Evolutionary conservation across 108 stramenopile genomes (phyloP), one percentile per base, ranked within the genome.

Genomic region (Cyclotella choctawhatcheeana): DNA sequence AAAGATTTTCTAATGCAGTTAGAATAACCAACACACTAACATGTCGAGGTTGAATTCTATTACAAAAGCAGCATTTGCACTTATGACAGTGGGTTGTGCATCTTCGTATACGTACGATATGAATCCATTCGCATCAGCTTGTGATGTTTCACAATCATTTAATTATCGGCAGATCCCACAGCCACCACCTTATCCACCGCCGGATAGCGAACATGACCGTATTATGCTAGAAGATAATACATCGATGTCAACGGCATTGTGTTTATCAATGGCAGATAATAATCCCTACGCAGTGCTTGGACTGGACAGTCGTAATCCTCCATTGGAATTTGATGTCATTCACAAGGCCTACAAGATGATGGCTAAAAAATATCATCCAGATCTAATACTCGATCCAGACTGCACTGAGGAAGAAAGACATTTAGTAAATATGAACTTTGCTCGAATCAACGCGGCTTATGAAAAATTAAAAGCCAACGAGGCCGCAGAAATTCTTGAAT

Each of bases 361-460:
- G 50, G 51, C 27, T 25, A 50, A 52, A 40, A 50, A 17, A 25
- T 67, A 67, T 52, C 66, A 67, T 32, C 66, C 66, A 2, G 66
- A 67, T 52, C 14, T 40, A 16, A 26, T 67, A 8, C 18, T 26
- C 14, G 45, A n/a, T 31, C 22, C 29, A 10, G 66, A 51, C 18
- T 25, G 25, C 17, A 52, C 27, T 17, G 50, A 20, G 2, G 51
- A 50, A 26, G 51, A 67, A 33, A 52, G 32, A 33, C 50, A 52
- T 33, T 10, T 3, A 25, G 66, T 51, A 26, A 67, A 29, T 32
- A 16, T 13, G 8, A 27, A 53, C 17, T 67, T 67, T 67, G 50
- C 66, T 21, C 43, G 66, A 14, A 67, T 67, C 51, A 67, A 51
- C 3, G 18, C 50, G 1, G 66, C 66, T 7, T 67, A 27, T 67